Base-by-base conservation (phyloP, 2,329 filamentous ascomycete species). In the Herpotrichia juniperi region DNA sequence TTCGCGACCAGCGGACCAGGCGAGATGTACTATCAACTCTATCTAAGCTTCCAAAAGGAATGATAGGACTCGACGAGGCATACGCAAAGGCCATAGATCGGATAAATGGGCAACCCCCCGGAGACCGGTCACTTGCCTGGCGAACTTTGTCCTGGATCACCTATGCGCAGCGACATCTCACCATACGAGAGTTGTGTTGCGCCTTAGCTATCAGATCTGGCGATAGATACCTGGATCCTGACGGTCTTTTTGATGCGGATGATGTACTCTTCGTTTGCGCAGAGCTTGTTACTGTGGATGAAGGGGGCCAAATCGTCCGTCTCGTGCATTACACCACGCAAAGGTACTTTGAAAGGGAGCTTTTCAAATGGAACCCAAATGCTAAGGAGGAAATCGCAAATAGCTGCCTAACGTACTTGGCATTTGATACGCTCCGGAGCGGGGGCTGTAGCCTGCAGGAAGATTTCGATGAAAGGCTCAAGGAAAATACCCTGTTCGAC, bases 31-130 rank as follows among this genome's bases (percentile, higher is more conserved):
- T 56, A 25, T 46, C 19, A 0, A 64, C 71, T 2, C 54, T 82
- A 1, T 11, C 50, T 24, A 63, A 56, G 0, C 55, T 81, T 0
- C 56, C 65, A 0, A 68, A 35, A 12, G 72, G 71, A 8, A 58
- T 62, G 3, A 45, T 61, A 11, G 68, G 64, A 2, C 74, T 77
- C 14, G 61, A 76, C 14, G 4, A 57, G 10, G 74, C 75, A 0
- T 84, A 84, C 42, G 50, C 69, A 0, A 54, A 74, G 0, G 73
- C 75, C 0, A 76, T 83, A 63, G 32, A 74, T 2, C 64, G 78
- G 17, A 80, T 83, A 24, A 44, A 73, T n/a, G 51, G 57, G 0
- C 78, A 82, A 42, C 9, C 57, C 0, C 1, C 45, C 1, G 72
- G 68, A 3, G 55, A 69, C 9, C 31, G 37, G n/a, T 49, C 69